phyloP scores from a whole-genome alignment of 768 basidiomycete species.

The Lactarius sp. region DNA sequence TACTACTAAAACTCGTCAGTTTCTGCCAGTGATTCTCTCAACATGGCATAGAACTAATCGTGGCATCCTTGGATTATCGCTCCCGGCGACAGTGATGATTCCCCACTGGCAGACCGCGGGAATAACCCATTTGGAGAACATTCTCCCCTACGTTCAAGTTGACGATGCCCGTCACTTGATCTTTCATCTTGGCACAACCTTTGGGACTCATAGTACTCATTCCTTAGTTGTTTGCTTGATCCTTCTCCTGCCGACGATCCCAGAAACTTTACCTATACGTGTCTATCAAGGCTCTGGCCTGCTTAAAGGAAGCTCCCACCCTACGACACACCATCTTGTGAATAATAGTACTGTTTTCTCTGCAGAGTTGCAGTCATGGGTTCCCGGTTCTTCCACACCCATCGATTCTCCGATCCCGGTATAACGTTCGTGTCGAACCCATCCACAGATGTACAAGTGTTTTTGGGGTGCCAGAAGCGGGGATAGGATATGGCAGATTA shows the following conservation, averaged over 20 bases:
- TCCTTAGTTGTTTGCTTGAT: slow-evolving; percentile 53
- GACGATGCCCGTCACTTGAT: background rate
- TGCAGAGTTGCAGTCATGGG: slow-evolving; percentile 41
- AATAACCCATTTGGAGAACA: slow-evolving; percentile 43
- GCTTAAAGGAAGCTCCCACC: slow-evolving; percentile 53
- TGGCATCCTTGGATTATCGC: no score
- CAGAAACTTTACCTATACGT: slow-evolving; percentile 33
- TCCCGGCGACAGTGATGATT: slow-evolving; percentile 37
- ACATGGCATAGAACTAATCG: no score
- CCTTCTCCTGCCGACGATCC: slow-evolving; percentile 32
- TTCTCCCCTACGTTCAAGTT: slow-evolving; percentile 39
- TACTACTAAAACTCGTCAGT: no score
- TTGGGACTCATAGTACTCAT: slow-evolving; percentile 31
- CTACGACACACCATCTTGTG: slow-evolving; percentile 34
- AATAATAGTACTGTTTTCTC: slow-evolving; percentile 36
- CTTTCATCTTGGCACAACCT: no score
- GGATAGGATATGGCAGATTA: slow-evolving; percentile 44
- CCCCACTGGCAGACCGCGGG: slow-evolving; percentile 35
- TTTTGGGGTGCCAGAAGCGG: slow-evolving; percentile 41
- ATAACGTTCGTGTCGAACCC: slow-evolving; percentile 48
- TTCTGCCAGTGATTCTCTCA: no score
- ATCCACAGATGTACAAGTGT: slow-evolving; percentile 44
- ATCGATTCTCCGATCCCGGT: slow-evolving; percentile 62
- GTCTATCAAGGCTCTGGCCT: slow-evolving; percentile 36
- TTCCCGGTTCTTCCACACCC: slow-evolving; percentile 36